phyloP scores from a whole-genome alignment of 2,329 filamentous ascomycete species.

The Trichoderma cornu-damae region DNA sequence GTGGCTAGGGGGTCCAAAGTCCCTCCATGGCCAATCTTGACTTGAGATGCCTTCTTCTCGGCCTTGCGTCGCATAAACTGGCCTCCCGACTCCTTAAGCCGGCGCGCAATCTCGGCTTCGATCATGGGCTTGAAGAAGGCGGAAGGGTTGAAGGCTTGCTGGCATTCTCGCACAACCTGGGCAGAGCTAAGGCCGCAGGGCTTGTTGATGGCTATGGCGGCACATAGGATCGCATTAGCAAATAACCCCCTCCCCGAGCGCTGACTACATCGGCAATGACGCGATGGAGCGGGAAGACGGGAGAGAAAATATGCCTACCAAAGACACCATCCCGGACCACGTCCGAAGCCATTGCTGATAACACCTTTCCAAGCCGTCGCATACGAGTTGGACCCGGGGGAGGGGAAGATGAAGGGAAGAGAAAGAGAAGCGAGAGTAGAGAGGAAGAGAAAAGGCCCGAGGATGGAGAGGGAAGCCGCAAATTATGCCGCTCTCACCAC shows the following conservation, averaged over 20 bases:
- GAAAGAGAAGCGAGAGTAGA: neutral
- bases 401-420: constrained; percentile 46
- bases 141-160: constrained; percentile 78
- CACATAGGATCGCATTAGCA: constrained; percentile 9
- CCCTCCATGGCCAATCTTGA: constrained; percentile 95
- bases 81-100: constrained; percentile 51
- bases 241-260: neutral
- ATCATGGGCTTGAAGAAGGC: constrained; percentile 74
- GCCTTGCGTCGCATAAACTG: constrained; percentile 56
- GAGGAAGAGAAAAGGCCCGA: neutral
- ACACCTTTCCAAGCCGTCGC: constrained; percentile 29
- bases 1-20: constrained; percentile 93
- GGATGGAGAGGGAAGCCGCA: constrained; percentile 1
- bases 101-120: constrained; percentile 52
- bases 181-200: constrained; percentile 81
- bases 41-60: constrained; percentile 57
- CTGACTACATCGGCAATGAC: neutral
- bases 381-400: constrained; percentile 55
- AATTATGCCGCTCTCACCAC: constrained; percentile 37
- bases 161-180: constrained; percentile 82
- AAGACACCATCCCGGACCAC: constrained; percentile 54
- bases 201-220: constrained; percentile 76
- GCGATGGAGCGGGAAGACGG: neutral
- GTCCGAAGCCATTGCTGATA: constrained; percentile 49
- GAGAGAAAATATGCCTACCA: constrained; percentile 37